Base-by-base conservation (phyloP, 805 yeast genomes). In the Nakazawaea molendinolei region DNA sequence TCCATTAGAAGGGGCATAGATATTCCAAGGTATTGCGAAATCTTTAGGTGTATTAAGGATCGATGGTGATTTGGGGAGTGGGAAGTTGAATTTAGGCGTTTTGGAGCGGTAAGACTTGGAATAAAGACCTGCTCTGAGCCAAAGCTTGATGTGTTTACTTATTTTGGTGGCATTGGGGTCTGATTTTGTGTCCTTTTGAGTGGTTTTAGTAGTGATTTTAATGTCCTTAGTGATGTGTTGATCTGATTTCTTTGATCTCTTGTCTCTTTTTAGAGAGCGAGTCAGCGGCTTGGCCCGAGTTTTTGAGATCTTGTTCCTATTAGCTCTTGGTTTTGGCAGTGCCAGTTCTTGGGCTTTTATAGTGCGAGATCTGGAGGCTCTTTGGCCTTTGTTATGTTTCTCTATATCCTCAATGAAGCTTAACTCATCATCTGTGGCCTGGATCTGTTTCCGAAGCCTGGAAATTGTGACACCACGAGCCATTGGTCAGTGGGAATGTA, bases 21-120 rank as follows among this genome's bases (percentile, higher is more conserved):
- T 44, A 28, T 51, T 46, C 45, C 47, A 61, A 3, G 67, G 67
- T 16, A 62, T 26, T 28, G 46, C 47, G 40, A 56, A 62, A 40
- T 41, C 44, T 35, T 40, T 40, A 28, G 32, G 38, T 39, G 23
- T 17, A 23, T 44, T 46, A n/a, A 50, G 19, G 5, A 49, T 37
- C 2, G 48, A 50, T 4, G 37, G 45, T 8, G 51, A 50, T 31
- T 41, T 39, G 2, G 56, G 56, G 8, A 51, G 34, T 4, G 44
- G 39, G 34, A 51, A 38, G 18, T 43, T 33, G 22, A 48, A 48
- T 3, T 24, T 27, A 7, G 24, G 16, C 5, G 23, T 33, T 20
- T 25, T 38, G 8, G 34, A 36, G 8, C 30, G 27, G 6, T 16
- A 13, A 5, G 32, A 22, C 1, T 36, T 36, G 15, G 46, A 48